Evolutionary conservation across 495 filamentous ascomycete genomes (phyloP).

Genomic region (Letharia lupina): DNA sequence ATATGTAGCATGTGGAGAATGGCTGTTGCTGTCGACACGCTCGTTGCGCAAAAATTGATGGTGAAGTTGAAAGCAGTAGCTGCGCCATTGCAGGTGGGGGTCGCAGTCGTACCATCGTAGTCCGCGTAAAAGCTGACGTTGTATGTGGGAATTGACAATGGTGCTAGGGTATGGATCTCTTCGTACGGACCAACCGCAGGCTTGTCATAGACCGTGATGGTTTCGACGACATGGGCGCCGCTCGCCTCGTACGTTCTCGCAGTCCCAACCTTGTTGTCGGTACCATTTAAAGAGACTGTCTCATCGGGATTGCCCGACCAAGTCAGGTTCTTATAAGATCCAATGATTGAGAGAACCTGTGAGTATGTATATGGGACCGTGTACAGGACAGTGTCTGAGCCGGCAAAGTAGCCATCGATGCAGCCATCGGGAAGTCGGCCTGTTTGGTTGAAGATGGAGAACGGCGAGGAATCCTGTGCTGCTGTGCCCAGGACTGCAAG

Average conservation of each 20-base stretch:
- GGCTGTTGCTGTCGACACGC: not conserved
- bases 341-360: slow-evolving; percentile 27
- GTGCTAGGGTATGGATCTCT: slow-evolving; percentile 18
- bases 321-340: slow-evolving; percentile 28
- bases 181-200: slow-evolving; percentile 25
- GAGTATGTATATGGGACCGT: slow-evolving; percentile 27
- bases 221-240: slow-evolving; percentile 27
- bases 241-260: slow-evolving; percentile 20
- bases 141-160: slow-evolving; percentile 15
- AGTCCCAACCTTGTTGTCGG: slow-evolving; percentile 25
- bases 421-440: slow-evolving; percentile 17
- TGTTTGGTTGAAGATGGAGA: slow-evolving; percentile 9
- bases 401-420: slow-evolving; percentile 21
- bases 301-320: slow-evolving; percentile 22
- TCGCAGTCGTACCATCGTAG: slow-evolving; percentile 15
- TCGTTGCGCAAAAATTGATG: slow-evolving; percentile 21
- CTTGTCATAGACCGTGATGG: slow-evolving; percentile 25
- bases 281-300: slow-evolving; percentile 24
- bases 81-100: slow-evolving; percentile 22
- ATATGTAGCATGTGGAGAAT: slow-evolving; percentile 10
- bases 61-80: slow-evolving; percentile 25
- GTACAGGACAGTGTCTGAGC: slow-evolving; percentile 23
- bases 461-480: slow-evolving; percentile 7
- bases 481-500: not conserved
- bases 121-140: slow-evolving; percentile 25